phyloP scores from a whole-genome alignment of 2,329 filamentous ascomycete species.

The Dactylellina drechsleri region DNA sequence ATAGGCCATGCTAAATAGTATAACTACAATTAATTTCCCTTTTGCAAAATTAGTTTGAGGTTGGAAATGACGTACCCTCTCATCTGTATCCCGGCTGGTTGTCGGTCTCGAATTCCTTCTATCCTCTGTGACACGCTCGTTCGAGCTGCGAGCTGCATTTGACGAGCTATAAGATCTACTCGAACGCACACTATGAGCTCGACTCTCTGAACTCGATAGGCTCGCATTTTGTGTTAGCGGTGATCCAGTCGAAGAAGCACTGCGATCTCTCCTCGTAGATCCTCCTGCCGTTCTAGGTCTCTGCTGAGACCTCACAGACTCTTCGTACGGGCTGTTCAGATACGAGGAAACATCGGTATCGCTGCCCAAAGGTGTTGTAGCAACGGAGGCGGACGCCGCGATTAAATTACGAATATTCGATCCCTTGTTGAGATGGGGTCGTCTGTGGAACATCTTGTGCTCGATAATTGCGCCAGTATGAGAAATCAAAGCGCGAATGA shows the following conservation, averaged over 20 bases:
- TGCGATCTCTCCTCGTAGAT: slow-evolving; percentile 23
- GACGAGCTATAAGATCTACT: slow-evolving; percentile 44
- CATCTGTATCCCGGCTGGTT: slow-evolving; percentile 41
- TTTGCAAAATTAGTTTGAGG: not conserved
- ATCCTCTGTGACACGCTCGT: slow-evolving; percentile 31
- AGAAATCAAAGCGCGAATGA: slow-evolving; percentile 91
- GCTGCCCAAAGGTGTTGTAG: slow-evolving; percentile 57
- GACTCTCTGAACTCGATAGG: slow-evolving; percentile 6
- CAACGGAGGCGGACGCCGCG: slow-evolving; percentile 75
- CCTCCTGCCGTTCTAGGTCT: not conserved
- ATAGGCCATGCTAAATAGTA: slow-evolving; percentile 45
- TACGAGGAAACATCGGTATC: slow-evolving; percentile 56
- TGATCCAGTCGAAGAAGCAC: slow-evolving; percentile 33
- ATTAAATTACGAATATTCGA: slow-evolving; percentile 80
- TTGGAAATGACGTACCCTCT: slow-evolving; percentile 43
- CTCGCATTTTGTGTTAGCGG: slow-evolving; percentile 28
- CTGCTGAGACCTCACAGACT: slow-evolving; percentile 23
- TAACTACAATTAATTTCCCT: slow-evolving; percentile 1
- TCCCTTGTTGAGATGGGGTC: slow-evolving; percentile 82
- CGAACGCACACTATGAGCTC: slow-evolving; percentile 49
- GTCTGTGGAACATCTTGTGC: slow-evolving; percentile 93
- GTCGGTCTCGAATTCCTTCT: slow-evolving; percentile 29
- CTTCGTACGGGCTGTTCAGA: slow-evolving; percentile 36
- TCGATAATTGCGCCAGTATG: slow-evolving; percentile 96
- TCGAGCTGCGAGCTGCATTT: slow-evolving; percentile 24